A percentile compares a stretch with the other conserved stretches of the same genome.
Conservation (phyloP, 139 green algal species). For the Spirogloea muscicola region DNA sequence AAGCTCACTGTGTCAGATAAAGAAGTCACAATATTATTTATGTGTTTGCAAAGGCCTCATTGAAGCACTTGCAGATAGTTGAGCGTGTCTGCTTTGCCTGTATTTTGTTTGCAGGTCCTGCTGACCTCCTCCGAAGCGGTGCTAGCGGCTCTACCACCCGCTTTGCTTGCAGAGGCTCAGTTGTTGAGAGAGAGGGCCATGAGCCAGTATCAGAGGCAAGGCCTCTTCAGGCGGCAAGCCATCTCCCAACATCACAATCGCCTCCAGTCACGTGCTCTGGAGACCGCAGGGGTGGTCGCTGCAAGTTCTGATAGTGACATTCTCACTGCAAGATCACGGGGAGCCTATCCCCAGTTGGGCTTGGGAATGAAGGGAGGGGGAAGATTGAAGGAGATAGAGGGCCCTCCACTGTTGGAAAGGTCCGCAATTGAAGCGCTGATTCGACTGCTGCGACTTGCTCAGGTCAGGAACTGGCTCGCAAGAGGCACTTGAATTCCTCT, state of each 20-base stretch:
- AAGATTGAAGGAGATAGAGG: constrained; percentile 46
- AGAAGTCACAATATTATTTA: too few species aligned
- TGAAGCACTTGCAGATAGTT: too few species aligned
- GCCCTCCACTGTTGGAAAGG: constrained; percentile 61
- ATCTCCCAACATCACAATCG: too few species aligned
- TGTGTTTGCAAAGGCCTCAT: too few species aligned
- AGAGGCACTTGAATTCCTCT: too few species aligned
- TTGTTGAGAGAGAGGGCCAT: constrained; percentile 54
- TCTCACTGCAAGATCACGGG: too few species aligned
- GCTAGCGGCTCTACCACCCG: constrained; percentile 71
- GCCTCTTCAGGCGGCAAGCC: neutral
- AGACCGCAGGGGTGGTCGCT: neutral
- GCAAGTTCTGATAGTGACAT: too few species aligned
- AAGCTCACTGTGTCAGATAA: too few species aligned
- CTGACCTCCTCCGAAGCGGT: constrained; percentile 68
- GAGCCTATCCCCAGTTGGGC: too few species aligned
- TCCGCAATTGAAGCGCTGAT: constrained; percentile 65
- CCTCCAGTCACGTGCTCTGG: neutral
- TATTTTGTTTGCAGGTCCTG: constrained; percentile 34
- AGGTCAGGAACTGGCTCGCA: constrained; percentile 38
- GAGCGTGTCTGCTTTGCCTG: neutral
- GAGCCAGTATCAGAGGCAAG: constrained; percentile 22
- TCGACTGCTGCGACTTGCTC: constrained; percentile 59
- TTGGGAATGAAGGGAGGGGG: neutral
- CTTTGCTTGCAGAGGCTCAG: constrained; percentile 73